Conservation (phyloP, 805 yeast species). For the Vanderwaltozyma verrucispora region DNA sequence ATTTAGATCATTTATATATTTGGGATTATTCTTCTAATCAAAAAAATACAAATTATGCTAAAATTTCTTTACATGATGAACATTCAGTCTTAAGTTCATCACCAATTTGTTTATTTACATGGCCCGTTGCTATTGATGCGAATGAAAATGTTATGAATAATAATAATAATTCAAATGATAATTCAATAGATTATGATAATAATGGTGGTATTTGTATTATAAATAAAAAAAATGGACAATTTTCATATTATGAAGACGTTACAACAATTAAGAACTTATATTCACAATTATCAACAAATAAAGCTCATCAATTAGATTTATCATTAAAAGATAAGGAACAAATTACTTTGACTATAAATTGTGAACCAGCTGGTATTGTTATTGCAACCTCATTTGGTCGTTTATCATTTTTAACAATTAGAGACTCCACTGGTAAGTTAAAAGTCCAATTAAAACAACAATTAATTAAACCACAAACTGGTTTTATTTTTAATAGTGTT, state of each 20-base stretch:
- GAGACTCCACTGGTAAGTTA: slow-evolving; percentile 62
- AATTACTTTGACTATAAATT: slow-evolving; percentile 44
- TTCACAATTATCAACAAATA: slow-evolving; percentile 18
- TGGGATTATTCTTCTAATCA: slow-evolving; percentile 65
- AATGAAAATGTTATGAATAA: background rate
- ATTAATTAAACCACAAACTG: slow-evolving; percentile 24
- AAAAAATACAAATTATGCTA: slow-evolving; percentile 34
- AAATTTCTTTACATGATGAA: slow-evolving; percentile 23
- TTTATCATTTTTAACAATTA: slow-evolving; percentile 48
- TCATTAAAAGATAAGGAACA: slow-evolving; percentile 34
- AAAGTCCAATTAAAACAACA: slow-evolving; percentile 19
- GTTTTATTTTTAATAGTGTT: slow-evolving; percentile 28
- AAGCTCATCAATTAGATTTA: slow-evolving; percentile 18
- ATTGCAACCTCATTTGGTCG: slow-evolving; percentile 63
- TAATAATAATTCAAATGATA: background rate
- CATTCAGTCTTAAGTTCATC: slow-evolving; percentile 8
- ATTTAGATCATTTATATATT: slow-evolving; percentile 43
- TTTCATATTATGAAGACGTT: slow-evolving; percentile 66
- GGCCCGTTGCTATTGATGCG: slow-evolving; percentile 22
- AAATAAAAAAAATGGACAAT: slow-evolving; percentile 45
- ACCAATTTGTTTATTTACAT: slow-evolving; percentile 22
- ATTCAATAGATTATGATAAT: background rate
- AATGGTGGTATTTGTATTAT: slow-evolving; percentile 63
- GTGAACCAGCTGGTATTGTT: slow-evolving; percentile 68
- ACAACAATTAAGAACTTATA: slow-evolving; percentile 30